phyloP scores from a whole-genome alignment of 106 monocot genomes.

The Dendrobium huoshanense region DNA sequence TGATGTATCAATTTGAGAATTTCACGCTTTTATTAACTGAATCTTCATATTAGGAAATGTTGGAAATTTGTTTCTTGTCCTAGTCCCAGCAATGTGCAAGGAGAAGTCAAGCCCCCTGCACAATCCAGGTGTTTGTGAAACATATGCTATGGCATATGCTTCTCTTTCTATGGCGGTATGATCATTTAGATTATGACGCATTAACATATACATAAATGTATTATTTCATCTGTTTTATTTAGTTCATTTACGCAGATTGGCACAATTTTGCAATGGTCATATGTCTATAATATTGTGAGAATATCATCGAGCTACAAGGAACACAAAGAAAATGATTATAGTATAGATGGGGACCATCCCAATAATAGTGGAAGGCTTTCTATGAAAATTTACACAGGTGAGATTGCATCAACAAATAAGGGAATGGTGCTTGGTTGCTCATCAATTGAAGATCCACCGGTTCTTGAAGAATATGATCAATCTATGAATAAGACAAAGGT shows the following conservation, averaged over 20 bases:
- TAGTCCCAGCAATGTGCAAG: constrained; percentile 69
- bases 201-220: background rate
- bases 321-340: constrained; percentile 3
- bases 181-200: constrained; percentile 1
- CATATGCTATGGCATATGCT: constrained; percentile 54
- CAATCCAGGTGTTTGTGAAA: constrained; percentile 40
- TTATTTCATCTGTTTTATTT: background rate
- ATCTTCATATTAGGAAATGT: constrained; percentile 41
- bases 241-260: constrained; percentile 34
- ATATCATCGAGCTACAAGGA: constrained; percentile 19
- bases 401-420: constrained; percentile 8
- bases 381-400: background rate
- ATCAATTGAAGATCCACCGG: constrained; percentile 1
- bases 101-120: constrained; percentile 76
- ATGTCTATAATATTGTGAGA: constrained; percentile 57
- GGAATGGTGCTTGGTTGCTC: constrained; percentile 6
- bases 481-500: constrained; percentile 3
- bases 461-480: constrained; percentile 1
- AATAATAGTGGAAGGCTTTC: constrained; percentile 20
- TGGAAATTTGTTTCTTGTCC: constrained; percentile 65
- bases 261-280: constrained; percentile 54
- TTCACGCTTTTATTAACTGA: constrained; percentile 1
- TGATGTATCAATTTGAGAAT: background rate
- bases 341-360: background rate
- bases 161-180: constrained; percentile 86